Evolutionary conservation across 306 rosid genomes (phyloP).

Genomic region (Neltuma alba): DNA sequence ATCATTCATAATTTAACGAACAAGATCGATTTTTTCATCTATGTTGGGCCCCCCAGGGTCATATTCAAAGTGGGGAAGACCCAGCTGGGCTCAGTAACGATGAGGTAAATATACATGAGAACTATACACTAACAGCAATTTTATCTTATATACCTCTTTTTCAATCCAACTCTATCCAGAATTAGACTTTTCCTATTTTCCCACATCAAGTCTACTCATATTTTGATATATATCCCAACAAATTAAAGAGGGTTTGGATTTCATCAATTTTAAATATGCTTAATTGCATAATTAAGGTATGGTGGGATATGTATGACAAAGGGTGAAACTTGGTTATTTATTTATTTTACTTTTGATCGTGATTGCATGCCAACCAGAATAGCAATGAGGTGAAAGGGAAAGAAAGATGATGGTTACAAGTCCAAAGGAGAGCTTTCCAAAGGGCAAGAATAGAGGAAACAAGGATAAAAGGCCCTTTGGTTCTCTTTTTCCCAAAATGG

Average conservation of each 20-base stretch:
- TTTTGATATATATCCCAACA: too few relatives aligned
- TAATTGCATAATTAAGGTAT: too few relatives aligned
- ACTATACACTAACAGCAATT: too few relatives aligned
- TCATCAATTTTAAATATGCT: too few relatives aligned
- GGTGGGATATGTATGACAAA: too few relatives aligned
- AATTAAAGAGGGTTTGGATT: too few relatives aligned
- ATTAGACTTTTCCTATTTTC: too few relatives aligned
- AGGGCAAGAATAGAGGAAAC: constrained; percentile 43
- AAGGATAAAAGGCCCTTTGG: constrained; percentile 44
- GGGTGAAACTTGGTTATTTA: too few relatives aligned
- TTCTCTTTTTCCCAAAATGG: constrained; percentile 50
- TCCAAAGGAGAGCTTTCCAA: constrained; percentile 52
- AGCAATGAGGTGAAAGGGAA: background rate
- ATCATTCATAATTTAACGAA: background rate
- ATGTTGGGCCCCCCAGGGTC: too few relatives aligned
- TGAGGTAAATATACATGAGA: background rate
- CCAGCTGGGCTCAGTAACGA: background rate
- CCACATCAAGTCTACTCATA: too few relatives aligned
- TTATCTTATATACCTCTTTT: background rate
- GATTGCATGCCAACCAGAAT: constrained; percentile 34
- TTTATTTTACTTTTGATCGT: background rate
- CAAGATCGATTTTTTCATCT: background rate
- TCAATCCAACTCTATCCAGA: too few relatives aligned
- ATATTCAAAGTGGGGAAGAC: background rate
- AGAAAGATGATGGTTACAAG: constrained; percentile 35